These are phyloP conservation scores for Aspergillus unguis DNA, from an alignment of 2,329 filamentous ascomycete genomes.

Conservation along the genomic window DNA sequence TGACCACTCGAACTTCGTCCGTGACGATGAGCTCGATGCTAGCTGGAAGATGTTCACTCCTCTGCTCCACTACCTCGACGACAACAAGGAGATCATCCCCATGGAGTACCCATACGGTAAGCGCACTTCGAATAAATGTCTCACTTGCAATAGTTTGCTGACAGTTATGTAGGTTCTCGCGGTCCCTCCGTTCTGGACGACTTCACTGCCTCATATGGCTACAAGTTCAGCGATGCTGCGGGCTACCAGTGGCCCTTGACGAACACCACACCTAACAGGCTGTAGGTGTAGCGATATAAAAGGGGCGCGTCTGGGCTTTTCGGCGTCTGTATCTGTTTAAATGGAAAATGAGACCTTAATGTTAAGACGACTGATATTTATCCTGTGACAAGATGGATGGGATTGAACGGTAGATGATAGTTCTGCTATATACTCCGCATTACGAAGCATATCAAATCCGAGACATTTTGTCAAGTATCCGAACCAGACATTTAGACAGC, in stretches of 20 bases:
- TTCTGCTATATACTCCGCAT: not conserved
- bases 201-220: conserved; percentile 96
- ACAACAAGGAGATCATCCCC: conserved; percentile 98
- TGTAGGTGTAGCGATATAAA: conserved; percentile 54
- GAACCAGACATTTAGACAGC: no score
- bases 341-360: conserved; percentile 18
- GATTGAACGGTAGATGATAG: conserved; percentile 11
- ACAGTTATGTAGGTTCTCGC: conserved; percentile 68
- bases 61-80: conserved; percentile 94
- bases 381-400: conserved; percentile 17
- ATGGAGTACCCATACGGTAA: conserved; percentile 99
- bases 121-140: conserved; percentile 30
- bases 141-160: conserved; percentile 2
- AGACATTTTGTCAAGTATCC: not conserved
- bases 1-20: conserved; percentile 98
- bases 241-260: conserved; percentile 94
- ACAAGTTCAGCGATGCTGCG: conserved; percentile 96
- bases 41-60: conserved; percentile 99
- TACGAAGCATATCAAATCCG: not conserved
- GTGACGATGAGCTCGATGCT: conserved; percentile 93
- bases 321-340: conserved; percentile 11
- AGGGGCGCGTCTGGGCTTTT: conserved; percentile 10
- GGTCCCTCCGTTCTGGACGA: conserved; percentile 95
- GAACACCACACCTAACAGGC: conserved; percentile 67
- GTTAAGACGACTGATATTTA: conserved; percentile 18